phyloP scores from a whole-genome alignment of 2,329 filamentous ascomycete genomes.

The Fusarium globosum region DNA sequence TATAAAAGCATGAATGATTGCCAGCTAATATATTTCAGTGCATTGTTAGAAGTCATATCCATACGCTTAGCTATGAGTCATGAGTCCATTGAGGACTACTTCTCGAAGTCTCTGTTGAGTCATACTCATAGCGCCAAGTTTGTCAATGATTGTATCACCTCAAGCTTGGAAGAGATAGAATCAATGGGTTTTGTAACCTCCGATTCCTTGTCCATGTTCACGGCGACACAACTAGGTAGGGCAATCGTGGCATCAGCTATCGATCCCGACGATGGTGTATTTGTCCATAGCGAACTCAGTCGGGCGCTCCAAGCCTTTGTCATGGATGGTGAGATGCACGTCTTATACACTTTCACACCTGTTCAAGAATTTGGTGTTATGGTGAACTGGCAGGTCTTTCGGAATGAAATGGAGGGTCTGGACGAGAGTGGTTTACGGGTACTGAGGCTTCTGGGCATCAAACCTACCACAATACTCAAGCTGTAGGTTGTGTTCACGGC shows the following conservation, averaged over 20 bases:
- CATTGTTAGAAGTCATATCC: constrained; percentile 76
- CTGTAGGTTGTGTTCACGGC: constrained; percentile 60
- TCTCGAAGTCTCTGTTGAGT: constrained; percentile 73
- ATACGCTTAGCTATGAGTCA: constrained; percentile 74
- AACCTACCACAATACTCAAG: constrained; percentile 72
- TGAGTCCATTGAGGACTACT: constrained; percentile 74
- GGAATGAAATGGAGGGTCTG: constrained; percentile 75
- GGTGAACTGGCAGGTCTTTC: constrained; percentile 79
- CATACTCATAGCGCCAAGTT: constrained; percentile 63
- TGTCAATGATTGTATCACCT: constrained; percentile 65
- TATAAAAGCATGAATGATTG: neutral
- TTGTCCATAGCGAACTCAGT: constrained; percentile 75
- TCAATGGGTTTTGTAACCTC: constrained; percentile 64
- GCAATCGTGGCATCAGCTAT: constrained; percentile 79
- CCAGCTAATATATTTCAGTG: constrained; percentile 56
- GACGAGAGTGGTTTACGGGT: constrained; percentile 79
- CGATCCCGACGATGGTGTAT: constrained; percentile 79
- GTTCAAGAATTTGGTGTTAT: constrained; percentile 67
- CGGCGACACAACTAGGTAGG: constrained; percentile 73
- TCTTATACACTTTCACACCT: constrained; percentile 81
- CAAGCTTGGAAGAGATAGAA: constrained; percentile 68
- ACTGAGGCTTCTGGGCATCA: constrained; percentile 74
- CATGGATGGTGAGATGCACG: constrained; percentile 84
- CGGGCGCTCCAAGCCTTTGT: constrained; percentile 78
- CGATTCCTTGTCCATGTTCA: constrained; percentile 63